A percentile compares a stretch with the other conserved stretches of the same genome.
These are phyloP conservation scores for Russula brevipes DNA, from an alignment of 768 basidiomycete species.

Conservation along the genomic window DNA sequence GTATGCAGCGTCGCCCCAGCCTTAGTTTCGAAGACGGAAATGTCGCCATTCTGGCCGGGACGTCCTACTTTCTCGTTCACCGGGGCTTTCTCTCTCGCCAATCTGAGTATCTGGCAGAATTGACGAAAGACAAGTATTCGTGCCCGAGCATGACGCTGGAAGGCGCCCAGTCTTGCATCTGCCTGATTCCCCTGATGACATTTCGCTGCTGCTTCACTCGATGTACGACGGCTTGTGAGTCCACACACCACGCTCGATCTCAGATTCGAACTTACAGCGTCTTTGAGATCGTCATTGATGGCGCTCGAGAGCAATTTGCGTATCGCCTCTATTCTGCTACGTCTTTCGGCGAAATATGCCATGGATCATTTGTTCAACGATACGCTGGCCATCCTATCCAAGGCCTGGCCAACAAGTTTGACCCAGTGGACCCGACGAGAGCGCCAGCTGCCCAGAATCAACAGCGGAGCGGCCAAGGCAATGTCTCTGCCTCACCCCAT, in stretches of 20 bases:
- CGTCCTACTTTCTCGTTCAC: conserved; percentile 65
- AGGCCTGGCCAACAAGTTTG: conserved; percentile 59
- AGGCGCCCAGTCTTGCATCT: conserved; percentile 51
- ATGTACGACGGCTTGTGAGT: conserved; percentile 70
- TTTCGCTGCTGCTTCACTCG: conserved; percentile 54
- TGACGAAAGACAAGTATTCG: conserved; percentile 33
- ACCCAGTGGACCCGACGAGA: conserved; percentile 64
- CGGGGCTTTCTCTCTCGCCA: conserved; percentile 59
- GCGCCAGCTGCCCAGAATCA: conserved; percentile 44
- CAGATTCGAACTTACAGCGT: not conserved
- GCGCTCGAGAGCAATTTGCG: conserved; percentile 49
- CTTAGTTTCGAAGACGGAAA: conserved; percentile 69
- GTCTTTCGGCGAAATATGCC: conserved; percentile 59
- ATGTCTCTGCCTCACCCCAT: conserved; percentile 59
- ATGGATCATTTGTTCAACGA: conserved; percentile 54
- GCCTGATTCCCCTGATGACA: conserved; percentile 50
- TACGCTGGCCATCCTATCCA: conserved; percentile 47
- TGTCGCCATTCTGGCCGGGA: conserved; percentile 53
- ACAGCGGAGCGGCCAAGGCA: conserved; percentile 54
- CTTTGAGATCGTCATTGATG: conserved; percentile 22
- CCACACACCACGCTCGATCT: not conserved
- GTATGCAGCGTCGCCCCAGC: conserved; percentile 39
- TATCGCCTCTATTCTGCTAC: conserved; percentile 52
- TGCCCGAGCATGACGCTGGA: conserved; percentile 39
- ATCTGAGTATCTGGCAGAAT: conserved; percentile 45